Conservation (phyloP, 805 yeast genomes). For the Kluyveromyces dobzhanskii region DNA sequence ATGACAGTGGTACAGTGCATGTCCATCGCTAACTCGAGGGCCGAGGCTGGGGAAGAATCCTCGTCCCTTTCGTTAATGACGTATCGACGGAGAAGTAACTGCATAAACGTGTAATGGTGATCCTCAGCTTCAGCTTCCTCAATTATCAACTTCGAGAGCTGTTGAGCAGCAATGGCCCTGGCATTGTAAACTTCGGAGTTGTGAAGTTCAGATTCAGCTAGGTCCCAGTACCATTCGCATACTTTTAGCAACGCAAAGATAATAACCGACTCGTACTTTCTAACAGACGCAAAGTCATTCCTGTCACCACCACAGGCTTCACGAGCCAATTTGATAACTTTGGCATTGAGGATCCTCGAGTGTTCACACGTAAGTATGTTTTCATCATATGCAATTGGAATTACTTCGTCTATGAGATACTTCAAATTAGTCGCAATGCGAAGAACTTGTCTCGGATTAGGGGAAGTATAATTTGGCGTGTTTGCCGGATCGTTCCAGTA, state of each 20-base stretch:
- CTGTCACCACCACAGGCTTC: constrained; percentile 79
- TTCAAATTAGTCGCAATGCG: constrained; percentile 69
- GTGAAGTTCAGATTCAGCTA: constrained; percentile 51
- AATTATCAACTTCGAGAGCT: constrained; percentile 60
- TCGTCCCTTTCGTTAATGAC: constrained; percentile 52
- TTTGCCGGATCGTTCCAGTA: constrained; percentile 4
- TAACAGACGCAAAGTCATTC: constrained; percentile 41
- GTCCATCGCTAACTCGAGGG: constrained; percentile 79
- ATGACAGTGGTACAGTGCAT: constrained; percentile 72
- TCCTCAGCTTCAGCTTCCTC: constrained; percentile 51
- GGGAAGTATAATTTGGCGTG: constrained; percentile 24
- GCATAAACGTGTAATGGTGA: constrained; percentile 44
- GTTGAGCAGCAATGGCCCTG: constrained; percentile 65
- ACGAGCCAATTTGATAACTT: constrained; percentile 51
- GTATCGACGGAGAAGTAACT: constrained; percentile 71
- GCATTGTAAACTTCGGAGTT: constrained; percentile 56
- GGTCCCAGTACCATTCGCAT: constrained; percentile 66
- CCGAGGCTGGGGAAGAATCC: constrained; percentile 61
- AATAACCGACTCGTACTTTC: constrained; percentile 58
- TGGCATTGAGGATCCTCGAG: constrained; percentile 50
- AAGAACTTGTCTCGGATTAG: constrained; percentile 58
- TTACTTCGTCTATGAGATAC: constrained; percentile 56
- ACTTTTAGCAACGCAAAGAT: constrained; percentile 68
- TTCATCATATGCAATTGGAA: constrained; percentile 56
- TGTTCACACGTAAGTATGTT: constrained; percentile 44